Evolutionary conservation across 2,329 filamentous ascomycete genomes (phyloP).

Genomic region (Fusarium pseudonygamai): DNA sequence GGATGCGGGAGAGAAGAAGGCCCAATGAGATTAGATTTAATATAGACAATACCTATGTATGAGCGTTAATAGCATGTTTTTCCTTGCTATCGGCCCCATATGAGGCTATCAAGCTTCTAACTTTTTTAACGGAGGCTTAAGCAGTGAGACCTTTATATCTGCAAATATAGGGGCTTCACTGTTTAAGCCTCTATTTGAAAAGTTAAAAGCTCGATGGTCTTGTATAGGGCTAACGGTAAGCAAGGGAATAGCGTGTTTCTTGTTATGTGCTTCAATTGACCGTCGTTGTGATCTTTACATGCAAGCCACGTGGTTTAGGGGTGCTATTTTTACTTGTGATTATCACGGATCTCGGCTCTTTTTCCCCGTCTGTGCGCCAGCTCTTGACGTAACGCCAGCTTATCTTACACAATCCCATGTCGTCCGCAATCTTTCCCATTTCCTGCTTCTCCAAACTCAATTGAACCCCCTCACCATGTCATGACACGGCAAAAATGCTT

Average conservation of each 20-base stretch:
- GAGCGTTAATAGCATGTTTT: slow-evolving; percentile 17
- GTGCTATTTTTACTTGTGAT: slow-evolving; percentile 4
- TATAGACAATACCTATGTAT: slow-evolving; percentile 26
- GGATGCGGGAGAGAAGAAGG: slow-evolving; percentile 52
- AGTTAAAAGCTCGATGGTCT: neutral
- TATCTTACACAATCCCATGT: slow-evolving; percentile 8
- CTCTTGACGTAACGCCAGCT: slow-evolving; percentile 15
- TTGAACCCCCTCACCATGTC: slow-evolving; percentile 22
- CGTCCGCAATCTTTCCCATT: neutral
- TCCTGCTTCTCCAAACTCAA: neutral
- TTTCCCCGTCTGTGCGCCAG: slow-evolving; percentile 28
- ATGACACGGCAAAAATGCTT: slow-evolving; percentile 55
- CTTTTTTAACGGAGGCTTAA: neutral
- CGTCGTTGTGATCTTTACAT: neutral
- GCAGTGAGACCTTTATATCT: neutral
- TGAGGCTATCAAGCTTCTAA: neutral
- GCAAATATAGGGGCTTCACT: neutral
- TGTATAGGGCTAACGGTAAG: neutral
- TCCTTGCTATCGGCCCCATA: neutral
- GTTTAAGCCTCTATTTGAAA: neutral
- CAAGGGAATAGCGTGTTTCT: neutral
- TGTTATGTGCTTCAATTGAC: neutral
- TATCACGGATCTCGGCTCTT: slow-evolving; percentile 15
- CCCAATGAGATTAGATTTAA: slow-evolving; percentile 36
- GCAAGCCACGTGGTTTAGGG: neutral